Base-by-base conservation (phyloP, 352 stramenopile species). In the Globisporangium okanoganense region DNA sequence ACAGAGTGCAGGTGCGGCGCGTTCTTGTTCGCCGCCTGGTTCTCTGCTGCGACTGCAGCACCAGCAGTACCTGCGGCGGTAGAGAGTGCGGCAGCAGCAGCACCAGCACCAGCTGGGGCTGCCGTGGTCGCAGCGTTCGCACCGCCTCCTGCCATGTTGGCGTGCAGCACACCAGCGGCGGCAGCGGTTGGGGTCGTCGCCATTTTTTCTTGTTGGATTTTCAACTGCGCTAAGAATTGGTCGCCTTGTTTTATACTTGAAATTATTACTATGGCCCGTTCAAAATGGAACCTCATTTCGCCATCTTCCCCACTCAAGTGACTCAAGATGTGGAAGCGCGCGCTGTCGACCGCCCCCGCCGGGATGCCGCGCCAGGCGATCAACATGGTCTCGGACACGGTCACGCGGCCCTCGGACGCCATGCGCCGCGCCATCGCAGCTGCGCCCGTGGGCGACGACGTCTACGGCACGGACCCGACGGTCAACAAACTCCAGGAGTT, bases 311-410 rank as follows among this genome's bases (percentile, higher is more conserved):
- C 40, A 5, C 18, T 43, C 13, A 56, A 56, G n/a, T 10, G 49
- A 38, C 9, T 31, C 41, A 2, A 13, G 24, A 64, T 64, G 58
- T 57, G 48, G 48, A 65, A 48, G 41, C 59, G 59, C 16, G 51
- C 51, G 31, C 49, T 48, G 20, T 52, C 51, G 51, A 62, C 43
- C 18, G 58, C 31, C n/a, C n/a, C n/a, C 8, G 5, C 44, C 14
- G 36, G 29, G 14, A 24, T 29, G 44, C 33, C 52, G 18, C 57
- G 38, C 3, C 29, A 50, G 5, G 36, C 79, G 24, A 70, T 98
- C 44, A 98, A 99, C 79, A 76, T 99, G 49, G 72, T 98, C 45
- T 98, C 86, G 60, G 97, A 99, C 78, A 99, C 97, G 24, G 91
- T 99, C 20, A 99, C 97, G 9, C 69, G 85, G 59, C 97, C 97